A percentile compares a stretch with the other conserved stretches of the same genome.
phyloP scores from a whole-genome alignment of 176 grass and related monocot genomes.

The Typha latifolia region DNA sequence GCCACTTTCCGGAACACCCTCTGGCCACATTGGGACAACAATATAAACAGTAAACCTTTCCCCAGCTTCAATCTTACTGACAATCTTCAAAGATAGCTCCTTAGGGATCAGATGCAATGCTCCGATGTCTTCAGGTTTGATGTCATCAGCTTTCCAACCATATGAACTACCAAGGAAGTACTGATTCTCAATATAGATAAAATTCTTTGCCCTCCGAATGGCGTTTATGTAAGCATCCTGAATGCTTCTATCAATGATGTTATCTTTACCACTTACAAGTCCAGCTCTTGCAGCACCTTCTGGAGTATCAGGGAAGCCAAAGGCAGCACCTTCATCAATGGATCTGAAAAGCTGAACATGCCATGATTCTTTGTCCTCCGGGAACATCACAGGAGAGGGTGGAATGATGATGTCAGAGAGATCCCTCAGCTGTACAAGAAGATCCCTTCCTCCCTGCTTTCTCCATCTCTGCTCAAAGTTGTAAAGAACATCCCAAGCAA shows the following conservation, averaged over 20 bases:
- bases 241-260: conserved; percentile 76
- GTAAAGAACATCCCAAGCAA: conserved; percentile 61
- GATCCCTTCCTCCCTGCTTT: conserved; percentile 59
- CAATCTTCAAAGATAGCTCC: conserved; percentile 83
- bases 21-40: conserved; percentile 93
- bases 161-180: conserved; percentile 79
- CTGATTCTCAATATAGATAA: conserved; percentile 84
- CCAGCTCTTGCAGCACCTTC: conserved; percentile 47
- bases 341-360: conserved; percentile 85
- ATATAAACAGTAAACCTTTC: conserved; percentile 67
- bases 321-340: conserved; percentile 67
- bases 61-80: conserved; percentile 78
- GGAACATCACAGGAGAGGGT: conserved; percentile 37
- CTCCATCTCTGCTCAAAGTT: conserved; percentile 67
- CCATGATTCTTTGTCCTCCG: conserved; percentile 49
- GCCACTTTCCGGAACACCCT: conserved; percentile 71
- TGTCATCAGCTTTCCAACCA: conserved; percentile 47
- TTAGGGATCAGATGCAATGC: conserved; percentile 79
- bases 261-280: conserved; percentile 69
- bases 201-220: conserved; percentile 53
- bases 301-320: conserved; percentile 63
- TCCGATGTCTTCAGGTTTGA: conserved; percentile 62
- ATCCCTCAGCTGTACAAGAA: conserved; percentile 41
- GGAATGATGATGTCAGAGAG: conserved; percentile 36
- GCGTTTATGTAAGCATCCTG: conserved; percentile 75